A percentile compares a stretch with the other conserved stretches of the same genome.
phyloP scores from a whole-genome alignment of 352 stramenopile genomes.

The Plasmopara viticola region DNA sequence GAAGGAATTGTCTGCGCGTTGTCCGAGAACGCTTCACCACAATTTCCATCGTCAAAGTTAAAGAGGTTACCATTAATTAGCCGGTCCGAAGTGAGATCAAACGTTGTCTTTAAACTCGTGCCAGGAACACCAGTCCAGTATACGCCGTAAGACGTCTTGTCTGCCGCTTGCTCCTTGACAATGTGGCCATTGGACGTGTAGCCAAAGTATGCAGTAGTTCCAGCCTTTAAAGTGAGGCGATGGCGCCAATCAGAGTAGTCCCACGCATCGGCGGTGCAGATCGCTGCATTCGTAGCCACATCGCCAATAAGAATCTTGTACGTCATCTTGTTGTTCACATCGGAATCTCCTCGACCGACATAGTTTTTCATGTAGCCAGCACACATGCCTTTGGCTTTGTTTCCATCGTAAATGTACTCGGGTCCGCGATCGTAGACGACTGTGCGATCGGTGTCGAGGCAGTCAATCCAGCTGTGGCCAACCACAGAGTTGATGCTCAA shows the following conservation, averaged over 20 bases:
- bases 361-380: slow-evolving; percentile 67
- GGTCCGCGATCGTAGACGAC: slow-evolving; percentile 53
- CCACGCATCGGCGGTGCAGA: slow-evolving; percentile 27
- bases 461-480: slow-evolving; percentile 68
- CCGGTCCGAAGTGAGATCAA: slow-evolving; percentile 42
- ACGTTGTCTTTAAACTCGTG: slow-evolving; percentile 38
- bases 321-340: slow-evolving; percentile 35
- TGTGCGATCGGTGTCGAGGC: slow-evolving; percentile 46
- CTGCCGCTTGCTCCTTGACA: slow-evolving; percentile 40
- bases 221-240: slow-evolving; percentile 33
- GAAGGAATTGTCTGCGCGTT: slow-evolving; percentile 16
- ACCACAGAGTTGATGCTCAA: background rate
- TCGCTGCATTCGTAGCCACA: slow-evolving; percentile 23
- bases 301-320: slow-evolving; percentile 57
- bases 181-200: slow-evolving; percentile 66
- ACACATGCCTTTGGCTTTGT: slow-evolving; percentile 38
- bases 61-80: slow-evolving; percentile 59
- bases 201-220: slow-evolving; percentile 47
- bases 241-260: slow-evolving; percentile 37
- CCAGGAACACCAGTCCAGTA: slow-evolving; percentile 48
- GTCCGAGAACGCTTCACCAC: slow-evolving; percentile 40
- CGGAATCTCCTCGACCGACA: slow-evolving; percentile 33
- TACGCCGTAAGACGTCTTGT: slow-evolving; percentile 48
- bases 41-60: slow-evolving; percentile 66
- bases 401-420: slow-evolving; percentile 51